These are phyloP conservation scores for Jatropha multifida DNA, from an alignment of 441 rosid genomes.

Conservation along the genomic window DNA sequence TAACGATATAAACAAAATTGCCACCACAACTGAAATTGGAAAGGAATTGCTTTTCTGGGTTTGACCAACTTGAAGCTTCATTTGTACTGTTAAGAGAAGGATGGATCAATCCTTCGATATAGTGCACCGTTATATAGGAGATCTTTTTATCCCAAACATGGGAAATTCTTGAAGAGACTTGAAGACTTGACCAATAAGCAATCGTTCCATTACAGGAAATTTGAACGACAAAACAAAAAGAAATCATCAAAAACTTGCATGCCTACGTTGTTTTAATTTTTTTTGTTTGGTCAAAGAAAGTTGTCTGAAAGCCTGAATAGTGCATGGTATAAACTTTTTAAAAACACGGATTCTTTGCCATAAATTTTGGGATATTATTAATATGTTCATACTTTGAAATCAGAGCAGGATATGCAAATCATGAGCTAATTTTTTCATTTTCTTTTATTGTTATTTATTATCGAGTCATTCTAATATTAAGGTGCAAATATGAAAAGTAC, in stretches of 20 bases:
- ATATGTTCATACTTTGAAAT: not conserved
- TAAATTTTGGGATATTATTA: not conserved
- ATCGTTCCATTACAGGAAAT: too few relatives aligned
- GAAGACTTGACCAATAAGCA: too few relatives aligned
- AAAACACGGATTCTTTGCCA: not conserved
- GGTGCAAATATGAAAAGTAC: too few relatives aligned
- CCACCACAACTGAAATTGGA: not conserved
- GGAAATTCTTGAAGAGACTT: too few relatives aligned
- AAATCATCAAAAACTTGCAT: too few relatives aligned
- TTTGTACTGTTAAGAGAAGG: conserved; percentile 1
- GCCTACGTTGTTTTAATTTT: too few relatives aligned
- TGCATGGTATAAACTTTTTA: not conserved
- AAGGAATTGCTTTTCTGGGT: not conserved
- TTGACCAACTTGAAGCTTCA: not conserved
- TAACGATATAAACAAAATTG: not conserved
- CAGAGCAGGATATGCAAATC: not conserved
- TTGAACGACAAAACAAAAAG: too few relatives aligned
- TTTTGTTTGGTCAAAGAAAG: not conserved
- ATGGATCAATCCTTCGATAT: not conserved
- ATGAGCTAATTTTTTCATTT: not conserved
- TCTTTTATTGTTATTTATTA: too few relatives aligned
- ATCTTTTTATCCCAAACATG: too few relatives aligned
- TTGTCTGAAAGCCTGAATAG: not conserved
- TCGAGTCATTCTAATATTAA: too few relatives aligned
- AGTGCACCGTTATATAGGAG: not conserved